Evolutionary conservation across 345 rosid genomes (phyloP), one percentile per base, ranked within the genome.

Genomic region (Nasturtium officinale): DNA sequence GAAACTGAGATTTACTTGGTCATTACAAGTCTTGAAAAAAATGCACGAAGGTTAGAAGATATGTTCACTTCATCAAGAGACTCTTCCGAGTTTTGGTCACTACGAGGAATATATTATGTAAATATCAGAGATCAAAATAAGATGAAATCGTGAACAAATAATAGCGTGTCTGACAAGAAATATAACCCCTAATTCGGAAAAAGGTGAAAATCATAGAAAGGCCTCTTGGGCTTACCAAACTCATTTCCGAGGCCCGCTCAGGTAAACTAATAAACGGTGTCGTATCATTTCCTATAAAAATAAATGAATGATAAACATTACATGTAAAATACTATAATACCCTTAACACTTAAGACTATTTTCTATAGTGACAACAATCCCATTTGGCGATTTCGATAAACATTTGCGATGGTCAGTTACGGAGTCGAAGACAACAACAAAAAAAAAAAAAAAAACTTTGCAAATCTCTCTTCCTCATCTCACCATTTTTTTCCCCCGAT

Each of bases 381-480:
- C n/a, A n/a, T n/a, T n/a, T n/a, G n/a, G n/a, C n/a, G n/a, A 52
- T 29, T 17, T 68, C n/a, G 67, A 61, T 40, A 30, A 73, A 46
- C 58, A 73, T 55, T 54, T 64, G 71, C 66, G 47, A 53, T 57
- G 67, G 56, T 56, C 72, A 63, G 76, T 70, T 56, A 70, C 72
- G 48, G 61, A 70, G 72, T 64, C 62, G 66, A 60, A 61, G 75
- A 69, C n/a, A n/a, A n/a, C n/a, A n/a, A n/a, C n/a, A n/a, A n/a
- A n/a, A n/a, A n/a, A n/a, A n/a, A n/a, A n/a, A n/a, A n/a, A 23
- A 6, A 35, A 55, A 18, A 30, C 53, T 65, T 60, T 2, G 42
- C 42, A 32, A 60, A 70, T 64, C 72, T 65, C 43, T 56, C 67
- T 33, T 62, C 38, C 1, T 26, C 45, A n/a, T 62, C 71, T 69